These are phyloP conservation scores for Blastobotrys malaysiensis DNA, from an alignment of 1,139 yeast species.

Conservation along the genomic window DNA sequence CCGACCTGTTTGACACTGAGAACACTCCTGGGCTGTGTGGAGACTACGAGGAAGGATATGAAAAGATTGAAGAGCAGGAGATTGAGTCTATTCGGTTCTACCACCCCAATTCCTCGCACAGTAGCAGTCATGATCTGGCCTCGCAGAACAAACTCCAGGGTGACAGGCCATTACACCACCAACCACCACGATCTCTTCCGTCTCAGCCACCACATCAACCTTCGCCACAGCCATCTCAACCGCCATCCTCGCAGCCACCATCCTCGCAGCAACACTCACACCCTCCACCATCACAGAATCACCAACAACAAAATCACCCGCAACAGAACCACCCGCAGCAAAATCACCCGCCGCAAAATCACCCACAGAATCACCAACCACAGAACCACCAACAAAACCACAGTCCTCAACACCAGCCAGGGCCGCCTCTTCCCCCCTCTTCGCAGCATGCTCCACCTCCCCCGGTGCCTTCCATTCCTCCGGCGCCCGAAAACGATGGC, in stretches of 20 bases:
- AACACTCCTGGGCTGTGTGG: slow-evolving; percentile 15
- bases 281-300: neutral
- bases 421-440: slow-evolving; percentile 2
- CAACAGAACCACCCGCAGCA: slow-evolving; percentile 5
- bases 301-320: slow-evolving; percentile 1
- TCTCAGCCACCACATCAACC: neutral
- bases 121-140: neutral
- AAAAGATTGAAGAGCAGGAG: slow-evolving; percentile 2
- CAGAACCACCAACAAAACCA: too few species aligned
- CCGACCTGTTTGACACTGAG: slow-evolving; percentile 16
- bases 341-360: slow-evolving; percentile 2
- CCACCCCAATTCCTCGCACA: neutral
- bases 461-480: neutral
- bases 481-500: neutral
- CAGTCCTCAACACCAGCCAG: too few species aligned
- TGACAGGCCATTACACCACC: neutral
- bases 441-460: neutral
- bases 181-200: neutral
- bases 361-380: neutral
- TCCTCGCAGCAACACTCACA: neutral
- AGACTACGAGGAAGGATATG: slow-evolving; percentile 8
- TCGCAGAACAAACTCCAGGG: neutral
- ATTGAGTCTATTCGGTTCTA: neutral
- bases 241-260: neutral
- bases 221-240: neutral